Evolutionary conservation across 176 grass and related monocot species (phyloP), one percentile per base, ranked within the genome.

Genomic region (Lolium rigidum): DNA sequence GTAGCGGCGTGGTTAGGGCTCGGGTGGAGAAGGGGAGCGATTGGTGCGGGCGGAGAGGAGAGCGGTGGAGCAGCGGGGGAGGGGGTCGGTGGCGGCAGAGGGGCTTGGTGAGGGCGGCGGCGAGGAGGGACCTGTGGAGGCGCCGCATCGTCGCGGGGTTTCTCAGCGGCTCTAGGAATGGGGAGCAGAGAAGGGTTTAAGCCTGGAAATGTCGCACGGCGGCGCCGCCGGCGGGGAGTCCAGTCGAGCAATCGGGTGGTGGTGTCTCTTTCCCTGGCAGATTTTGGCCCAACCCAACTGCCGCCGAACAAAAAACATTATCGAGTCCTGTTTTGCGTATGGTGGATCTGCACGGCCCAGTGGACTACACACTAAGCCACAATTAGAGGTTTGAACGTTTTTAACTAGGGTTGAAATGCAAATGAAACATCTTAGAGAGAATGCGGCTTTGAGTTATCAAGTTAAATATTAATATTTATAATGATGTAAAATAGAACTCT

Each of bases 111-210:
- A 85, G 78, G 83, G 63, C 48, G 13, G 86, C 82, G 67, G 55
- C 75, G 84, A 89, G 63, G 70, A 89, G 84, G 57, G 70, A 20
- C 21, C 50, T 74, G 51, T 62, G 78, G 46, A 83, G 82, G 86
- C 90, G 86, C 91, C 81, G 83, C 90, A 92, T 92, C 74, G 49
- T 66, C 24, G 56, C 18, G 18, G 66, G 86, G 51, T 81, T 87
- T 71, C 78, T 41, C 78, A 49, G 51, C 41, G 73, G 20, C 4
- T 28, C n/a, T 28, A 18, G 38, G 6, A 5, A 17, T 4, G 26
- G 9, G 16, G n/a, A 12, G 55, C 35, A 20, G 54, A 26, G 17
- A 5, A 61, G 64, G 82, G 47, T 80, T 82, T 82, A 44, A 55
- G 20, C 31, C 20, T 54, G 54, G 20, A 22, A 59, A 60, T 17